Evolutionary conservation across 75 land plant genomes (phyloP), one percentile per base, ranked within the genome.

Genomic region (Cunninghamia lanceolata): DNA sequence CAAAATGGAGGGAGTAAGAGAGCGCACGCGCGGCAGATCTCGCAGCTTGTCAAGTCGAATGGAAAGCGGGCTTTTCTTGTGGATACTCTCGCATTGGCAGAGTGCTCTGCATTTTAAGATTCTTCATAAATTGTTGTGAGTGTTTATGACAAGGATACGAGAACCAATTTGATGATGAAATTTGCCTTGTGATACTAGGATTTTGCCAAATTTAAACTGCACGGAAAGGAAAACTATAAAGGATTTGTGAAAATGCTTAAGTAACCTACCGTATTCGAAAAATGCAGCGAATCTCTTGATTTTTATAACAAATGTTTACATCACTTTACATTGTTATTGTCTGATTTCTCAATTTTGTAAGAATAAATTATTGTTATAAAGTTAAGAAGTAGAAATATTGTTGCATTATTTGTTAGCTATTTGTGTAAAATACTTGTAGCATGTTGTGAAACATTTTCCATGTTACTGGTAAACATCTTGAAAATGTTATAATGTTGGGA

Each of bases 71-170:
- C 93, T 39, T 93, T 87, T 83, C 93, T 93, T 9, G 95, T 95
- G 13, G 96, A 95, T 83, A 95, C 97, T 36, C 89, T 95, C 42
- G 96, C 97, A 0, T 85, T 95, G 90, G 97, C 94, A 90, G 54
- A 85, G n/a, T 30, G 75, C 82, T 43, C 30, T 80, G 4, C n/a
- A 3, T 80, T 80, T 43, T 80, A 0, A 80, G 25, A 45, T 45
- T n/a, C 25, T 50, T 50, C 53, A 13, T 13, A 50, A 50, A 50
- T 50, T 34, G 14, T 35, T 74, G 34, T 34, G 14, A 74, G 0
- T 3, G 9, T 77, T 39, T 21, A 38, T 14, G 80, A 9, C 16
- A 38, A 77, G 9, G 2, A 2, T 77, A 77, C 1, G 9, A 39
- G 40, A 38, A 77, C 21, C 79, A 77, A 40, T 21, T 77, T 17